Percentiles rank a stretch among this genome's conserved stretches.
phyloP scores from a whole-genome alignment of 352 stramenopile species.

The Nothophytophthora sp. region DNA sequence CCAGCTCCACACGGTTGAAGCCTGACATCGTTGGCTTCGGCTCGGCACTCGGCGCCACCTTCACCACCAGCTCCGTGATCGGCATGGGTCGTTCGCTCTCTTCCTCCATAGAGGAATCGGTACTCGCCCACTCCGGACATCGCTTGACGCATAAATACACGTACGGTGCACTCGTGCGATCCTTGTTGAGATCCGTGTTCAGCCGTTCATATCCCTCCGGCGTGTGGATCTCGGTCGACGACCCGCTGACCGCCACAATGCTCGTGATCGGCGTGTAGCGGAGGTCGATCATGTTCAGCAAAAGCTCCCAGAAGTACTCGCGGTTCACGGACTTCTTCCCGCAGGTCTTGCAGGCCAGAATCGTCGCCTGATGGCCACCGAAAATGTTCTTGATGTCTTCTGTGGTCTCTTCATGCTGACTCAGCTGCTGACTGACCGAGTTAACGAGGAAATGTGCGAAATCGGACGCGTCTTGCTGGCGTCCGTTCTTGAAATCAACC shows the following conservation, averaged over 20 bases:
- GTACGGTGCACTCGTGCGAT: slow-evolving; percentile 72
- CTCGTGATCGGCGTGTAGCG: slow-evolving; percentile 86
- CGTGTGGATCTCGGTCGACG: slow-evolving; percentile 63
- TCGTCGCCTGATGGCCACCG: slow-evolving; percentile 78
- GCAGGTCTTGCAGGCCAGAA: slow-evolving; percentile 82
- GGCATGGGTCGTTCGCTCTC: slow-evolving; percentile 38
- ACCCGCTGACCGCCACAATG: slow-evolving; percentile 75
- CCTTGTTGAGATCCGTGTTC: slow-evolving; percentile 88
- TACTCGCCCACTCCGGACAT: slow-evolving; percentile 48
- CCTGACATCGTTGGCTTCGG: slow-evolving; percentile 61
- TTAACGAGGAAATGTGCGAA: slow-evolving; percentile 89
- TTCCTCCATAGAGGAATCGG: slow-evolving; percentile 27
- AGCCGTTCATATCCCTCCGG: slow-evolving; percentile 76
- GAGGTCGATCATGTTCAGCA: slow-evolving; percentile 91
- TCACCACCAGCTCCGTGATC: slow-evolving; percentile 84
- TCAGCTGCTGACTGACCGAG: slow-evolving; percentile 70
- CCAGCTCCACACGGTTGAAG: slow-evolving; percentile 81
- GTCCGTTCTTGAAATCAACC: slow-evolving; percentile 73
- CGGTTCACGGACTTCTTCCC: slow-evolving; percentile 80
- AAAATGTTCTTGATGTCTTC: slow-evolving; percentile 77
- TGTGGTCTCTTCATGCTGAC: slow-evolving; percentile 52
- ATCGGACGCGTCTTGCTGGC: slow-evolving; percentile 87
- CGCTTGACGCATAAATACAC: slow-evolving; percentile 85
- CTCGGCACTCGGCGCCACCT: slow-evolving; percentile 56
- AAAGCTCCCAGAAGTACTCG: slow-evolving; percentile 90